Base-by-base conservation (phyloP, 1,139 yeast genomes). In the Sugiyamaella pinicola region DNA sequence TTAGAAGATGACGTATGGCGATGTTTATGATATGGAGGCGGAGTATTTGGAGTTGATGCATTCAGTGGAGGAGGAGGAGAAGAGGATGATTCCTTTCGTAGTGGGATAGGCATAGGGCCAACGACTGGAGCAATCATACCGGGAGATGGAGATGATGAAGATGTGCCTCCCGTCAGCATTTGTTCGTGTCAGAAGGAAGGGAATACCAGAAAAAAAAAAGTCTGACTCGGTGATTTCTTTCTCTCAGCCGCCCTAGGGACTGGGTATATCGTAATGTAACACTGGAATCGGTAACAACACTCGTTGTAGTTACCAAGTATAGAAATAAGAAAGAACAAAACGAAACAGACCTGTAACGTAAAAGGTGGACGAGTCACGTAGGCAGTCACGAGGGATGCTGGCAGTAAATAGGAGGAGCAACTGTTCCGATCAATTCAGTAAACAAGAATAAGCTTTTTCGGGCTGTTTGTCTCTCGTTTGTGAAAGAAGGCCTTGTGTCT, bases 111-210 rank as follows among this genome's bases (percentile, higher is more conserved):
- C 12, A 35, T 35, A 8, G 39, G 39, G 3, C 18, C 22, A 15
- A 35, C 22, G n/a, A 35, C 39, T 35, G 39, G 39, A 4, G 39
- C 39, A 18, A 35, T 35, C 39, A 35, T 35, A 35, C 17, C 39
- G 17, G 35, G 17, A 4, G 39, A 8, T 2, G 39, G 6, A 17
- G n/a, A 17, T 5, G 37, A 33, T 7, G 37, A 26, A 7, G 31
- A 26, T 4, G 31, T n/a, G n/a, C n/a, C n/a, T n/a, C n/a, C n/a
- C n/a, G n/a, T n/a, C n/a, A n/a, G n/a, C 28, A 24, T 24, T 24
- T 24, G 9, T 24, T 24, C 9, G 9, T 9, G 8, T 9, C 8
- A 24, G 28, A 24, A n/a, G 4, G 35, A 31, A 7, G 17, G 17
- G n/a, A n/a, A n/a, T n/a, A n/a, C n/a, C n/a, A n/a, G 9, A 24